phyloP scores from a whole-genome alignment of 2,329 filamentous ascomycete genomes.

The Pseudocercospora crystallina region DNA sequence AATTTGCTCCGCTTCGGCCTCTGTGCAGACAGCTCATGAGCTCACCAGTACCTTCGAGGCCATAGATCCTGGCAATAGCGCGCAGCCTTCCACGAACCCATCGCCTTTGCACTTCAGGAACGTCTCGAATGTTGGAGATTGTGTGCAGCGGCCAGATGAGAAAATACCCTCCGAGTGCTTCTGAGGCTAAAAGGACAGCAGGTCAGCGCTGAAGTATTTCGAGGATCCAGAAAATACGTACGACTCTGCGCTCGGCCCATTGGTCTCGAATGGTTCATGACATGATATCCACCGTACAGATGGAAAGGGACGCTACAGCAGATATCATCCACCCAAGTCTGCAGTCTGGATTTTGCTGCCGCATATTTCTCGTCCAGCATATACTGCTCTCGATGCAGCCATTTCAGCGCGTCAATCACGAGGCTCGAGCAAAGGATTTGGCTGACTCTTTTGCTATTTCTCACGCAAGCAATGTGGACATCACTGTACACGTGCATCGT shows the following conservation, averaged over 20 bases:
- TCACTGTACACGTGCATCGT: slow-evolving; percentile 12
- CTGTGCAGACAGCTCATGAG: slow-evolving; percentile 3
- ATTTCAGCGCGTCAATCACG: slow-evolving; percentile 13
- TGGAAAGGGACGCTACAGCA: slow-evolving; percentile 14
- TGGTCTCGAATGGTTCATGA: background rate
- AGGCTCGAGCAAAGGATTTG: slow-evolving; percentile 9
- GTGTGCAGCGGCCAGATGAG: slow-evolving; percentile 11
- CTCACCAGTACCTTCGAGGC: too few relatives aligned
- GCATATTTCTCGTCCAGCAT: slow-evolving; percentile 3
- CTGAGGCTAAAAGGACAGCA: too few relatives aligned
- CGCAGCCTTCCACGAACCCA: slow-evolving; percentile 8
- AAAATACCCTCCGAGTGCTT: slow-evolving; percentile 9
- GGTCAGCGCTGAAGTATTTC: too few relatives aligned
- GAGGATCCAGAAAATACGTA: too few relatives aligned
- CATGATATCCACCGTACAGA: slow-evolving; percentile 4
- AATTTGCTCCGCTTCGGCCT: slow-evolving; percentile 1
- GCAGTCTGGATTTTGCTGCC: slow-evolving; percentile 2
- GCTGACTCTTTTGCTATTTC: slow-evolving; percentile 10
- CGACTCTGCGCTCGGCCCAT: too few relatives aligned
- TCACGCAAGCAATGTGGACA: slow-evolving; percentile 4
- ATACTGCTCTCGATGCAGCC: background rate
- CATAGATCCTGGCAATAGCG: slow-evolving; percentile 6
- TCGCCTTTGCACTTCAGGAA: slow-evolving; percentile 7
- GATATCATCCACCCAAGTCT: slow-evolving; percentile 7
- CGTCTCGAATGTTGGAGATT: slow-evolving; percentile 6